Evolutionary conservation across 305 asterid species (phyloP), one percentile per base, ranked within the genome.

Genomic region (Plantago coronopus): DNA sequence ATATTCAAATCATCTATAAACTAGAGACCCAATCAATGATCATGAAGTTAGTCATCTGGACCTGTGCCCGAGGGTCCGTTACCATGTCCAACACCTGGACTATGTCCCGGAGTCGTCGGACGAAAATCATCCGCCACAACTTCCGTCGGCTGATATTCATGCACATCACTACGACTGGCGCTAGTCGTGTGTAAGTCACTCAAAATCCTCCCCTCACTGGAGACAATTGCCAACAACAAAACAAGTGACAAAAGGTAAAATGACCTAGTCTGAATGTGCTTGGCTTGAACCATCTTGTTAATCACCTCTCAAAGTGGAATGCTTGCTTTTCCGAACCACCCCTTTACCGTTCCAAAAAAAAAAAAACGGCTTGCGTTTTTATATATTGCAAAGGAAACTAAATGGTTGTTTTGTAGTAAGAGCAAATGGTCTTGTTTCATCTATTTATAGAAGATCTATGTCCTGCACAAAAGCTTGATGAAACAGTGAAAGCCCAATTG

Each of bases 401-500:
- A 25, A 25, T 2, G 29, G 25, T 21, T 12, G 20, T 50, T 50
- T 50, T 29, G 25, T 50, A 50, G 56, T 50, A 50, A 50, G 11
- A 13, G 56, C 7, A 50, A 5, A 31, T 50, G 22, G 5, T 21
- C 16, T 6, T 18, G 21, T 18, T 17, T 20, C 20, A 25, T 10
- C 29, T 49, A 50, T 50, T 50, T 50, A 50, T 50, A 50, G 56
- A 49, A 20, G 56, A 4, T 14, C 22, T 46, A 18, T 48, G 23
- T 23, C 54, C 17, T 48, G 54, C 13, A 2, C 29, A 25, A 25
- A 48, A 48, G 12, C 2, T 48, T 48, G 23, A 48, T 48, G 15
- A 50, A 50, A 50, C 56, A 50, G 56, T 50, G 56, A 49, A 49
- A 49, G 56, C 23, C 4, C 20, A 49, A 50, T 21, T 50, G 56